Evolutionary conservation across 345 rosid species (phyloP), one percentile per base, ranked within the genome.

Genomic region (Citrus sinensis): DNA sequence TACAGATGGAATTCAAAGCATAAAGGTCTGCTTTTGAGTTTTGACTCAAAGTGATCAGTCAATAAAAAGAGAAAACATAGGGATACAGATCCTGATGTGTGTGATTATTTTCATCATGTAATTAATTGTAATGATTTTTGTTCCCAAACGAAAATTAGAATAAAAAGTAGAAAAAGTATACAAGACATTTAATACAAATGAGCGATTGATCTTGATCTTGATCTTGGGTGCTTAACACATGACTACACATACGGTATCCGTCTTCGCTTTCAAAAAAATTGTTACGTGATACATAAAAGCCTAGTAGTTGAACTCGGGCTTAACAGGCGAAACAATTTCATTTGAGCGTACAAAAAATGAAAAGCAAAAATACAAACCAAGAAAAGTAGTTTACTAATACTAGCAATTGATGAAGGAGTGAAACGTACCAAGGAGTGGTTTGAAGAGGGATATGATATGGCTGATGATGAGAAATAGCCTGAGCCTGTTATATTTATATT

Each of bases 1-100:
- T 75, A 29, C 71, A 64, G 62, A 2, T 75, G 78, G 71, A 65
- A 49, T 64, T 51, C 51, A 46, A 22, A 65, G 63, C 78, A 11
- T 30, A 49, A 75, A 75, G 2, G n/a, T 75, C 62, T 75, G 46
- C 78, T 6, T 75, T 42, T 51, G 55, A 40, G 3, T 34, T 71
- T 71, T 63, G 61, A 75, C 78, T 64, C 70, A 20, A 29, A 9
- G 46, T 27, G 11, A 63, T 40, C 2, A 14, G 19, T 27, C 7
- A 19, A 65, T n/a, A 3, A 46, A 46, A 19, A 11, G 51, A 22
- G 49, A 34, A 9, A 49, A 42, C 66, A 30, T 46, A 29, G 51
- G 71, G 71, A 30, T 75, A 42, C 30, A 49, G 22, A 46, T 13
- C 51, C 51, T 13, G 51, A 13, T 13, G 17, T 11, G 34, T 4